These are phyloP conservation scores for Rosa multiflora DNA, from an alignment of 306 rosid species.

Conservation along the genomic window DNA sequence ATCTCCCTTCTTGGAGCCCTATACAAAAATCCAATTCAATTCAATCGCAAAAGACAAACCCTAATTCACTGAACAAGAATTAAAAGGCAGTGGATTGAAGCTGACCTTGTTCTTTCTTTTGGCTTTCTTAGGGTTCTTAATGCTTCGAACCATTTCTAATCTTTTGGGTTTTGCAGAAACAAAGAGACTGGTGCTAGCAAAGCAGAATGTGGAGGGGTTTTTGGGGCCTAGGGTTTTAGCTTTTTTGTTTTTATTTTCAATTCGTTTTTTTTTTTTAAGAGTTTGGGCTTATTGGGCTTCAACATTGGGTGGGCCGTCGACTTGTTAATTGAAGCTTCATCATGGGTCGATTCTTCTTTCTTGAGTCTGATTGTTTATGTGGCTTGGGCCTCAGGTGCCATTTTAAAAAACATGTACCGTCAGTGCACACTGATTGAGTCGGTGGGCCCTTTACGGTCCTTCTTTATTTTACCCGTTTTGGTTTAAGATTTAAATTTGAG, in stretches of 20 bases:
- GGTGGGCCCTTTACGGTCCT: too few species aligned
- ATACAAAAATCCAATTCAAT: background rate
- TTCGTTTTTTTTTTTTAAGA: background rate
- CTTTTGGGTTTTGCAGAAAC: background rate
- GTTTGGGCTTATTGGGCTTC: background rate
- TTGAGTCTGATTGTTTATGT: too few species aligned
- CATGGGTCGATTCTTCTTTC: background rate
- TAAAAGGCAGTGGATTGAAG: background rate
- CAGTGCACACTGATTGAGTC: too few species aligned
- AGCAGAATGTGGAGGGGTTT: conserved; percentile 11
- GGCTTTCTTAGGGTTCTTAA: conserved; percentile 65
- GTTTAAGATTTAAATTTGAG: too few species aligned
- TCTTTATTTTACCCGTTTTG: too few species aligned
- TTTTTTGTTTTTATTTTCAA: too few species aligned
- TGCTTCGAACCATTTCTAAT: conserved; percentile 62
- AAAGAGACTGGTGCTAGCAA: background rate
- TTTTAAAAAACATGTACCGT: too few species aligned
- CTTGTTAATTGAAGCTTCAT: too few species aligned
- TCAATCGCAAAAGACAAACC: background rate
- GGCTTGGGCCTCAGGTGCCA: too few species aligned
- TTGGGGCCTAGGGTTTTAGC: conserved; percentile 29
- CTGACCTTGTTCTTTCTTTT: conserved; percentile 78
- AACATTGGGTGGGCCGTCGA: background rate
- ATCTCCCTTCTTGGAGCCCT: conserved; percentile 58
- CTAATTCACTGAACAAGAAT: background rate